A percentile compares a stretch with the other conserved stretches of the same genome.
Evolutionary conservation across 495 filamentous ascomycete genomes (phyloP).

Genomic region (Daldinia childiae): DNA sequence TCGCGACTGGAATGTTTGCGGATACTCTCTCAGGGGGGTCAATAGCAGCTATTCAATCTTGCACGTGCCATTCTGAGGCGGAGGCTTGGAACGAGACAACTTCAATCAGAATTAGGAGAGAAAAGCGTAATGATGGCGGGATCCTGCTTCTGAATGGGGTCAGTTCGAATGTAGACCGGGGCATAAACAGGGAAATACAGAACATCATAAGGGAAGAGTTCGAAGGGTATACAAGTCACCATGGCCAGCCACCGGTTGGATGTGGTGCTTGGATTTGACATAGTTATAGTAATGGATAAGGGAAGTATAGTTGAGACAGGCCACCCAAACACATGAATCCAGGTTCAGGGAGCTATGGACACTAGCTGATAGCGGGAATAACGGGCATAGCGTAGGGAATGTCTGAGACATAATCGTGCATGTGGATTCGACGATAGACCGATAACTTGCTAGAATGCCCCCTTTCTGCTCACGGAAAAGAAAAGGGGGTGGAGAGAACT

Average conservation of each 20-base stretch:
- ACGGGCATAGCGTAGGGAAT: neutral
- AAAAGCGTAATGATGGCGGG: neutral
- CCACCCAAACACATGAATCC: neutral
- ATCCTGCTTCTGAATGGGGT: neutral
- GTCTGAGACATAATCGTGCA: neutral
- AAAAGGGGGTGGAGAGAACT: neutral
- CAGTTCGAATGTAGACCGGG: neutral
- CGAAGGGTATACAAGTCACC: neutral
- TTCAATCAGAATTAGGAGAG: neutral
- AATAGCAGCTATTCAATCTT: neutral
- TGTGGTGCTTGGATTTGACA: neutral
- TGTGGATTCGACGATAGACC: neutral
- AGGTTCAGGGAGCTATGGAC: neutral
- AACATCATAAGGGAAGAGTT: neutral
- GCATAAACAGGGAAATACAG: neutral
- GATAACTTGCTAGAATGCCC: neutral
- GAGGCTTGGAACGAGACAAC: neutral
- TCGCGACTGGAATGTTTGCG: no score
- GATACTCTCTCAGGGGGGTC: no score
- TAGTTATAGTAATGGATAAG: neutral
- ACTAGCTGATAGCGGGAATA: neutral
- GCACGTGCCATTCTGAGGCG: neutral
- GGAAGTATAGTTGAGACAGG: neutral
- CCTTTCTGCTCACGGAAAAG: neutral
- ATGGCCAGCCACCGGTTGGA: neutral